phyloP scores from a whole-genome alignment of 441 rosid genomes.

The Bocquillonia castaneifolia region DNA sequence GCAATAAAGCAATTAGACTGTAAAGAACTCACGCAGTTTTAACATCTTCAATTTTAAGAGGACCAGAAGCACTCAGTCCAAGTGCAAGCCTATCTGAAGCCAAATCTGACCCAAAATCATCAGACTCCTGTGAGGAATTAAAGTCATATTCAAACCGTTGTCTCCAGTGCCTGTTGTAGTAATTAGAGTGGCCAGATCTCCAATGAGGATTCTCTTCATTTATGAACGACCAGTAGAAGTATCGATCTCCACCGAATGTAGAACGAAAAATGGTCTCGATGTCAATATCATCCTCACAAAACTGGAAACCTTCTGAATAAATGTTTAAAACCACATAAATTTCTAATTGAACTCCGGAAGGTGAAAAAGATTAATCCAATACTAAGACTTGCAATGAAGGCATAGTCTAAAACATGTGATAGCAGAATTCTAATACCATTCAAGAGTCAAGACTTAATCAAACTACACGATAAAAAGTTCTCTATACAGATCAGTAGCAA shows the following conservation, averaged over 20 bases:
- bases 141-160: conserved; percentile 42
- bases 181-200: conserved; percentile 39
- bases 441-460: background rate
- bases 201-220: conserved; percentile 46
- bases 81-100: conserved; percentile 70
- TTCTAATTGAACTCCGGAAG: conserved; percentile 4
- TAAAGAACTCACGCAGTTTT: conserved; percentile 63
- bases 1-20: conserved; percentile 1
- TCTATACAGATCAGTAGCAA: background rate
- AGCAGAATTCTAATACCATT: background rate
- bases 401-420: background rate
- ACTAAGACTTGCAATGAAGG: background rate
- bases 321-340: conserved; percentile 14
- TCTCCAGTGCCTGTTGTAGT: conserved; percentile 41
- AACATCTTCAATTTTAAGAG: conserved; percentile 66
- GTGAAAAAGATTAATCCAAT: conserved; percentile 4
- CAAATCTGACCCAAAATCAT: conserved; percentile 36
- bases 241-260: conserved; percentile 51
- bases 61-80: conserved; percentile 67
- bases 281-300: conserved; percentile 52
- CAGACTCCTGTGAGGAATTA: conserved; percentile 42
- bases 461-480: background rate
- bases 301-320: conserved; percentile 52
- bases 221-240: conserved; percentile 60
- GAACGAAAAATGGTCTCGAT: conserved; percentile 53